Conservation (phyloP, 768 basidiomycete species). For the Leccinellum luteum region DNA sequence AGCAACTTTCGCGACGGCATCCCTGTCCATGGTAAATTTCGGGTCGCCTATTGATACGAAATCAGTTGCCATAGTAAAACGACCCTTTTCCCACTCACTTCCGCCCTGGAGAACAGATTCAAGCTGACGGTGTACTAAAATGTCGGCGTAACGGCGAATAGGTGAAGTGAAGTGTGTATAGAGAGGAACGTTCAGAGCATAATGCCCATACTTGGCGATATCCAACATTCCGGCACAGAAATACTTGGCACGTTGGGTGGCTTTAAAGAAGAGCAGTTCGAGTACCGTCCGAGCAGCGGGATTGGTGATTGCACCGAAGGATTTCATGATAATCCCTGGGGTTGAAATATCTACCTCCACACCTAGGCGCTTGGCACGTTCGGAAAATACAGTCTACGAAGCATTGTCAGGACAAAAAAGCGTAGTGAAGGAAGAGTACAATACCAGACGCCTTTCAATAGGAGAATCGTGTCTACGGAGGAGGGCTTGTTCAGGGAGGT, state of each 20-base stretch:
- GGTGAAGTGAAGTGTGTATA: slow-evolving; percentile 95
- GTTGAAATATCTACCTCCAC: slow-evolving; percentile 78
- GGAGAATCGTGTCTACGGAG: slow-evolving; percentile 93
- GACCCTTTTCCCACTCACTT: slow-evolving; percentile 38
- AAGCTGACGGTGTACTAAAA: slow-evolving; percentile 94
- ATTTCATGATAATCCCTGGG: slow-evolving; percentile 79
- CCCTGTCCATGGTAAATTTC: slow-evolving; percentile 97
- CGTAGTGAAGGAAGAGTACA: neutral
- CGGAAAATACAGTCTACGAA: slow-evolving; percentile 65
- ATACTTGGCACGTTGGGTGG: slow-evolving; percentile 95
- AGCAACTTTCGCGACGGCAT: slow-evolving; percentile 95
- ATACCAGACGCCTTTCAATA: slow-evolving; percentile 83
- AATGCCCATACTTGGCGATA: slow-evolving; percentile 96
- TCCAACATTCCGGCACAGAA: slow-evolving; percentile 99
- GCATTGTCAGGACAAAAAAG: slow-evolving; percentile 8
- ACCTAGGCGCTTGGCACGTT: slow-evolving; percentile 82
- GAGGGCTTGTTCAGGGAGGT: slow-evolving; percentile 95
- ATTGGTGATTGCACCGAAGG: slow-evolving; percentile 72
- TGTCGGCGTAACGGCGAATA: slow-evolving; percentile 89
- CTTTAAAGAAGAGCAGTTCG: slow-evolving; percentile 81
- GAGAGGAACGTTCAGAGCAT: slow-evolving; percentile 83
- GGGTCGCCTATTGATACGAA: slow-evolving; percentile 49
- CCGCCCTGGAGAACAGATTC: slow-evolving; percentile 81
- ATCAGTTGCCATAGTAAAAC: slow-evolving; percentile 2
- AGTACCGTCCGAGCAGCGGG: slow-evolving; percentile 75